phyloP scores from a whole-genome alignment of 805 yeast species.

The Cyberlindnera bimundalis region DNA sequence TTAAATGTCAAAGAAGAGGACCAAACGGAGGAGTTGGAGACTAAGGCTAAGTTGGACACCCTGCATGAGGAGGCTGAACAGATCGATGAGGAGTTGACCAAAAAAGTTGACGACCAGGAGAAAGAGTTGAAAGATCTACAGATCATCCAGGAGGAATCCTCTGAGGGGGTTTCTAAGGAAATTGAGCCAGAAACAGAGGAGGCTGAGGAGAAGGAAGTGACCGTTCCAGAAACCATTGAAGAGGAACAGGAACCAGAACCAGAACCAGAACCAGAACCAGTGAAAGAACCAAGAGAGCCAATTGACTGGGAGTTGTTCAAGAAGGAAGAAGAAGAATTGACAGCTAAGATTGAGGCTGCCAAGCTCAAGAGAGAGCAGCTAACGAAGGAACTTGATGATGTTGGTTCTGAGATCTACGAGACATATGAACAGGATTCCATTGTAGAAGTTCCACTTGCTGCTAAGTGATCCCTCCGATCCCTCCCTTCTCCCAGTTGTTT shows the following conservation, averaged over 20 bases:
- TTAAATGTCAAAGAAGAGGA: constrained; percentile 14
- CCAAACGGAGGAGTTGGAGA: constrained; percentile 13
- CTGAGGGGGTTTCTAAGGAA: constrained; percentile 2
- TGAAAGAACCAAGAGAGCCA: constrained; percentile 10
- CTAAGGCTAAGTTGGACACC: constrained; percentile 17
- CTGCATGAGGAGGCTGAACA: constrained; percentile 19
- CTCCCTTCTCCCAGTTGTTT: too few species aligned
- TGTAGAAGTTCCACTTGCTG: constrained; percentile 11
- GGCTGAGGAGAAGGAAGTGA: neutral
- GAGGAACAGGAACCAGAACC: neutral
- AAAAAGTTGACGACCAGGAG: constrained; percentile 14
- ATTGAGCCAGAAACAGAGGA: neutral
- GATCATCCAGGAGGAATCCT: constrained; percentile 2
- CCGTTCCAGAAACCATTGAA: constrained; percentile 4
- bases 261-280: constrained; percentile 4
- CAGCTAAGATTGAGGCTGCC: constrained; percentile 21
- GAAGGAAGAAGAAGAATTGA: constrained; percentile 15
- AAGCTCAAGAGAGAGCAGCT: constrained; percentile 20
- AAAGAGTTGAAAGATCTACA: constrained; percentile 13
- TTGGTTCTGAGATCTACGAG: constrained; percentile 16
- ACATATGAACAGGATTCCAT: constrained; percentile 20
- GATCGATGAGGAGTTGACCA: constrained; percentile 10
- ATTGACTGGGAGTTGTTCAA: constrained; percentile 10
- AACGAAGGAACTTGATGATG: constrained; percentile 15
- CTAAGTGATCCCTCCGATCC: neutral